Base-by-base conservation (phyloP, 345 rosid species). In the Gossypium ekmanianum region DNA sequence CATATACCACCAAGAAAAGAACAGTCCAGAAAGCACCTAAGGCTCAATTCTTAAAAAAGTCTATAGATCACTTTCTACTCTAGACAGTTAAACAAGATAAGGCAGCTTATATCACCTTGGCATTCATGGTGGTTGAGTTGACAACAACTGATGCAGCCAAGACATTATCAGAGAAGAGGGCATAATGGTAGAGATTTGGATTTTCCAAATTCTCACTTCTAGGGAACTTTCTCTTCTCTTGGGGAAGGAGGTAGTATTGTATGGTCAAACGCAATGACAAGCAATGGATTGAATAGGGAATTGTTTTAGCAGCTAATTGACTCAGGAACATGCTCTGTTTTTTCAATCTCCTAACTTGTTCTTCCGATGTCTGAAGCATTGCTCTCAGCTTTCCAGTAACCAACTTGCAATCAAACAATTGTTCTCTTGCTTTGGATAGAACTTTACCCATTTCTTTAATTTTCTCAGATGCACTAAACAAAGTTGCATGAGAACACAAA, bases 131-230 rank as follows among this genome's bases (percentile, higher is more conserved):
- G 44, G 99, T 88, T 75, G 99, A 96, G 88, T 96, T 96, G 77
- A 96, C 98, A 79, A 96, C 99, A 66, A 96, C 98, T 62, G 99
- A 96, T 78, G 99, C 97, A 85, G 99, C 99, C 87, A 96, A 85
- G 68, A 96, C 99, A 83, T 96, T 96, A 84, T 96, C 99, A 14
- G 99, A 96, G 85, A 96, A 96, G 79, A 96, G 90, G 44, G 99
- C 98, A 81, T 96, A 96, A 79, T 96, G 99, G 68, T 92, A 81
- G 56, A 96, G 94, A 84, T 85, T 85, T 61, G 94, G 91, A 75
- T 93, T 90, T 79, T 87, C 98, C 80, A 87, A 83, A 81, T 96
- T 96, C 85, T 93, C 99, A 65, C 88, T 89, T 61, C 85, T 80
- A 54, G 98, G 97, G 77, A 93, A 93, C 80, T 86, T 87, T 79